Evolutionary conservation across 257 asterid species (phyloP).

Genomic region (Verbena officinalis): DNA sequence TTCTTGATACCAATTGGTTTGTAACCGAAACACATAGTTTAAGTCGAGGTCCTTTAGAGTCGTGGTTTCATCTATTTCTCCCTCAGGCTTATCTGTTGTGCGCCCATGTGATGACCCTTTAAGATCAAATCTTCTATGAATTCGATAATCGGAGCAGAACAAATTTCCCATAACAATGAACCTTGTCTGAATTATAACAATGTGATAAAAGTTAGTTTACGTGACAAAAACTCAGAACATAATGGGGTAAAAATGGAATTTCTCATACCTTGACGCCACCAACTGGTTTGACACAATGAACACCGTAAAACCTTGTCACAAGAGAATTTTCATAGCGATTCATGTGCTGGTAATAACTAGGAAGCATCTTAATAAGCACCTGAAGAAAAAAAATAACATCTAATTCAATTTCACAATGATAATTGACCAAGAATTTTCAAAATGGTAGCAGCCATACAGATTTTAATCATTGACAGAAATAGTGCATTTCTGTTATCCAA

Average conservation of each 20-base stretch:
- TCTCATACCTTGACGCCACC: conserved; percentile 62
- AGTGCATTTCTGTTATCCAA: background rate
- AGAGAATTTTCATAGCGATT: conserved; percentile 62
- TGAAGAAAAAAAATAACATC: conserved; percentile 28
- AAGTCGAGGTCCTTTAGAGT: conserved; percentile 92
- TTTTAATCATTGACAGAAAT: background rate
- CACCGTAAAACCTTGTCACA: conserved; percentile 67
- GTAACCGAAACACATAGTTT: conserved; percentile 70
- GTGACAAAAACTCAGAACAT: background rate
- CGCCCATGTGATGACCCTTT: conserved; percentile 98
- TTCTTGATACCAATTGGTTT: conserved; percentile 80
- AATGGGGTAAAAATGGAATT: conserved; percentile 6
- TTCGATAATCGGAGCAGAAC: conserved; percentile 94
- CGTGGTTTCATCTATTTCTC: conserved; percentile 89
- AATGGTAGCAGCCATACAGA: background rate
- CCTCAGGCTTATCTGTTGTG: conserved; percentile 70
- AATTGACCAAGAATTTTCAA: conserved; percentile 26
- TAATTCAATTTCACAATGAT: conserved; percentile 22
- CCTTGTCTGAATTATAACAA: conserved; percentile 58
- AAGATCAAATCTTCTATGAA: conserved; percentile 86
- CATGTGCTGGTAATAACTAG: conserved; percentile 59
- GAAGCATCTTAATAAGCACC: conserved; percentile 82
- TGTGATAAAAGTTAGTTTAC: conserved; percentile 22
- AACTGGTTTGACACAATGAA: conserved; percentile 74
- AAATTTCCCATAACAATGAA: conserved; percentile 95